Conservation (phyloP, 306 rosid genomes). For the Prunus fruticosa region DNA sequence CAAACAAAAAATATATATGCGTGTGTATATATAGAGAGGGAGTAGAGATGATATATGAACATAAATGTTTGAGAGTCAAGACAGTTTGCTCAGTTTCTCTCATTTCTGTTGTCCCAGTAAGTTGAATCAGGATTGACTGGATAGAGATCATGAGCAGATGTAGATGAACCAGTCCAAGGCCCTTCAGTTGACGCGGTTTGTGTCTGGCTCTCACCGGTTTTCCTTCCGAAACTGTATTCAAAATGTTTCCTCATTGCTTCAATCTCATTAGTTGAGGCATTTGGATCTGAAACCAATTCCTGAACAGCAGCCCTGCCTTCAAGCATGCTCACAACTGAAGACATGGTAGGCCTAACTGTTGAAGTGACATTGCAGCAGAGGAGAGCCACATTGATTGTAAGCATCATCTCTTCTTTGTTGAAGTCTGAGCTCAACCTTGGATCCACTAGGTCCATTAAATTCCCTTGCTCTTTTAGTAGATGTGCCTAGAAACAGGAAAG, state of each 20-base stretch:
- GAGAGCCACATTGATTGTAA: too few species aligned
- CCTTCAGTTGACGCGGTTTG: slow-evolving; percentile 18
- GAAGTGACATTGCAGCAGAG: too few species aligned
- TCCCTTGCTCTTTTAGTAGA: too few species aligned
- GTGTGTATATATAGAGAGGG: neutral
- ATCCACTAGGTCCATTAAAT: too few species aligned
- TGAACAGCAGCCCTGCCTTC: too few species aligned
- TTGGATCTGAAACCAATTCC: too few species aligned
- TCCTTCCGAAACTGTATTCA: neutral
- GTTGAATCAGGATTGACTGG: slow-evolving; percentile 26
- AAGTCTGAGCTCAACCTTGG: too few species aligned
- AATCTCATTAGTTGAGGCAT: neutral
- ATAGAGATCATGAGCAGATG: slow-evolving; percentile 30
- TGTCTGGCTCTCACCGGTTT: neutral
- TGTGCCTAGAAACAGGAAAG: neutral
- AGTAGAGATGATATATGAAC: neutral
- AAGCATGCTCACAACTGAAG: too few species aligned
- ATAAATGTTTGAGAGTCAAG: neutral
- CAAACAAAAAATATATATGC: too few species aligned
- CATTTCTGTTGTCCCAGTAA: slow-evolving; percentile 14
- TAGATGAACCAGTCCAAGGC: slow-evolving; percentile 20
- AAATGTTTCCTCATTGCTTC: slow-evolving; percentile 23
- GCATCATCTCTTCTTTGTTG: too few species aligned
- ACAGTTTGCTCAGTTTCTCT: neutral
- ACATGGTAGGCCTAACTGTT: too few species aligned